Conservation (phyloP, 768 basidiomycete genomes). For the Mycena chlorophos region DNA sequence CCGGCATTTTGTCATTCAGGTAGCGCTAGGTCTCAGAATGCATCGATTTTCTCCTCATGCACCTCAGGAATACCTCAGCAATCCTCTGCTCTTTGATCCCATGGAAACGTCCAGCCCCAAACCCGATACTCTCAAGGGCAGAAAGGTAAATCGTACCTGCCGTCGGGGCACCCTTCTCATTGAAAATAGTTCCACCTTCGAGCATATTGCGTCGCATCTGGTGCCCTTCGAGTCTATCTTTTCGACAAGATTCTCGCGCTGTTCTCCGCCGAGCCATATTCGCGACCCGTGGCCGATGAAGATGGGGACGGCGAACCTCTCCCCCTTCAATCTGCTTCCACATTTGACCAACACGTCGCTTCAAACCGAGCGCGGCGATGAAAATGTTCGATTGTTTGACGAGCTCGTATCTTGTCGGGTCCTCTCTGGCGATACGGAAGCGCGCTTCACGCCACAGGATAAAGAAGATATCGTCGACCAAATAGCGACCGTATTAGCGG, state of each 20-base stretch:
- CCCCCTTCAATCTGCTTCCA: constrained; percentile 55
- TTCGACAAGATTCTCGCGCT: constrained; percentile 83
- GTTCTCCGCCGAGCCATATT: constrained; percentile 79
- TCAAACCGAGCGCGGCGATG: constrained; percentile 66
- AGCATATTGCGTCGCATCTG: constrained; percentile 79
- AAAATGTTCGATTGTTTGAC: constrained; percentile 72
- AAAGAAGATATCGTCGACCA: constrained; percentile 53
- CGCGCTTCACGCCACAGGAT: constrained; percentile 35
- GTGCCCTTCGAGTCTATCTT: constrained; percentile 77
- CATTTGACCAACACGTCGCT: constrained; percentile 94
- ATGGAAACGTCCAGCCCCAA: constrained; percentile 37
- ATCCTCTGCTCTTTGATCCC: constrained; percentile 79
- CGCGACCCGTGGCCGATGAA: constrained; percentile 39
- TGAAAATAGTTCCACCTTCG: constrained; percentile 83
- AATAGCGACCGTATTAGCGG: constrained; percentile 66
- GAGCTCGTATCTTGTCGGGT: constrained; percentile 73
- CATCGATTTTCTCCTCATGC: constrained; percentile 1
- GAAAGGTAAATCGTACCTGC: constrained; percentile 61
- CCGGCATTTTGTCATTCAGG: constrained; percentile 96
- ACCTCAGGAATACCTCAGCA: constrained; percentile 77
- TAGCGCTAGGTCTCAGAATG: constrained; percentile 31
- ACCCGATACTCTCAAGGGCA: constrained; percentile 22
- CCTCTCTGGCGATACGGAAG: constrained; percentile 33
- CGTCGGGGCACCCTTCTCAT: constrained; percentile 2
- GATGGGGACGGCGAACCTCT: constrained; percentile 25